Evolutionary conservation across 73 alveolate genomes (phyloP).

Genomic region (Effrenium voratum): DNA sequence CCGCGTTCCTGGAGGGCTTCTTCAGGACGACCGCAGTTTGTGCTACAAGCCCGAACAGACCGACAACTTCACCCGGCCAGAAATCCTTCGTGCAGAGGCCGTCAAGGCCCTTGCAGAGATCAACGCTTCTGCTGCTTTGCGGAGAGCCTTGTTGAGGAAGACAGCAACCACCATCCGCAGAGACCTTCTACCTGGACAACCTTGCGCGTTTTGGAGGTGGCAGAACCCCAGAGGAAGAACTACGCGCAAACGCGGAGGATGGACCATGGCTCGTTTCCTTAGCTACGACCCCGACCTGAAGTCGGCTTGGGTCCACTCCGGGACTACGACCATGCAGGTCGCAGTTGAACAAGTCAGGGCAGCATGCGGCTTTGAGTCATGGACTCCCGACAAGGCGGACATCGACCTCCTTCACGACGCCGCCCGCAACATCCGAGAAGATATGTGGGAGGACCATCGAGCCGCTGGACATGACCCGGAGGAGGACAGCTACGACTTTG

Average conservation of each 20-base stretch:
- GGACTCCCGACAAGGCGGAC: not conserved
- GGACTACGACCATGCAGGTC: not conserved
- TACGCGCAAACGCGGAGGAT: not conserved
- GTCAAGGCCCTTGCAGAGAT: not conserved
- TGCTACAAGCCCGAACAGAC: not conserved
- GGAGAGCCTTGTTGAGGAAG: not conserved
- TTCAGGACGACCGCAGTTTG: not conserved
- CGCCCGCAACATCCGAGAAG: not conserved
- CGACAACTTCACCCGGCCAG: not conserved
- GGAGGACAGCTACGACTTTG: not conserved
- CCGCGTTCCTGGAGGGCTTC: not conserved
- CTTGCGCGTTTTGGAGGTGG: not conserved
- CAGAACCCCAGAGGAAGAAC: too few relatives aligned
- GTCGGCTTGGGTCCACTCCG: not conserved
- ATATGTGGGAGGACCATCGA: not conserved
- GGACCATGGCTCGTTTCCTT: not conserved
- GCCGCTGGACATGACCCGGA: not conserved
- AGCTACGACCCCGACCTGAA: not conserved
- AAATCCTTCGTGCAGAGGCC: not conserved
- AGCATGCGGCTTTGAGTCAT: not conserved
- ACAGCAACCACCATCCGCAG: not conserved
- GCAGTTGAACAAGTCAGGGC: not conserved
- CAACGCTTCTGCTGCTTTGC: not conserved
- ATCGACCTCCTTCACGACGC: not conserved
- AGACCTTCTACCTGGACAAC: not conserved